Percentiles rank a stretch among this genome's conserved stretches.
phyloP scores from a whole-genome alignment of 441 rosid genomes.

The Croton setiger region DNA sequence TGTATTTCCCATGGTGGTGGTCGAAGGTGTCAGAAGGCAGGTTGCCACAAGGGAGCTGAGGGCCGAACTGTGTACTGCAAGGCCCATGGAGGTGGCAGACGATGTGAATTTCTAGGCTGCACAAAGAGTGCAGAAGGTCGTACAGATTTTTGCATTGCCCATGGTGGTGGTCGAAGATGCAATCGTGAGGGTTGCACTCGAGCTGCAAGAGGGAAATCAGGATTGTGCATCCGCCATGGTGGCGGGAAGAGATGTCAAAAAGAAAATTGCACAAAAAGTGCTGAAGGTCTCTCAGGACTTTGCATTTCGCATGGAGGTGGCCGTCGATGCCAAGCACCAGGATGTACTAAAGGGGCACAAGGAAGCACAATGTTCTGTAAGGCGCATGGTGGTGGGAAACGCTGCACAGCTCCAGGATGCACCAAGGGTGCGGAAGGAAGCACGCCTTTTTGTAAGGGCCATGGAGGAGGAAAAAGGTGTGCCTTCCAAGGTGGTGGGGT shows the following conservation, averaged over 20 bases:
- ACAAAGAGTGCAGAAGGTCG: slow-evolving; percentile 99
- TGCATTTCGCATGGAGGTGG: slow-evolving; percentile 99
- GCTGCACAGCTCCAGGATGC: slow-evolving; percentile 76
- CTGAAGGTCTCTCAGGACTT: slow-evolving; percentile 95
- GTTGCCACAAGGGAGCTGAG: slow-evolving; percentile 97
- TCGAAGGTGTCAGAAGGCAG: slow-evolving; percentile 82
- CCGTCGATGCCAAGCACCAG: slow-evolving; percentile 76
- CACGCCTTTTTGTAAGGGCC: slow-evolving; percentile 95
- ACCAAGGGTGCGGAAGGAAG: slow-evolving; percentile 99
- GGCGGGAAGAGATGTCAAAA: slow-evolving; percentile 96
- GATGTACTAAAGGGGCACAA: slow-evolving; percentile 94
- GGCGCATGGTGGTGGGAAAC: slow-evolving; percentile 98
- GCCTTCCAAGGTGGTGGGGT: slow-evolving; percentile 74
- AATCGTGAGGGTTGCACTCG: slow-evolving; percentile 73
- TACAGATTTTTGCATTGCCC: slow-evolving; percentile 92
- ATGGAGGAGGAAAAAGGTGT: slow-evolving; percentile 97
- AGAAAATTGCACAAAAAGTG: slow-evolving; percentile 91
- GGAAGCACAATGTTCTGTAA: slow-evolving; percentile 98
- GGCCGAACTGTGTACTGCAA: slow-evolving; percentile 98
- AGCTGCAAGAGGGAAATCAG: slow-evolving; percentile 97
- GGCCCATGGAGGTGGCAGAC: slow-evolving; percentile 97
- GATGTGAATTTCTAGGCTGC: slow-evolving; percentile 96
- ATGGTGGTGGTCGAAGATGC: slow-evolving; percentile 97
- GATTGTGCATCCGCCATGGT: slow-evolving; percentile 92
- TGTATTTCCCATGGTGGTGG: slow-evolving; percentile 99